Evolutionary conservation across 2,329 filamentous ascomycete genomes (phyloP).

Genomic region (Fusarium sarcochroum): DNA sequence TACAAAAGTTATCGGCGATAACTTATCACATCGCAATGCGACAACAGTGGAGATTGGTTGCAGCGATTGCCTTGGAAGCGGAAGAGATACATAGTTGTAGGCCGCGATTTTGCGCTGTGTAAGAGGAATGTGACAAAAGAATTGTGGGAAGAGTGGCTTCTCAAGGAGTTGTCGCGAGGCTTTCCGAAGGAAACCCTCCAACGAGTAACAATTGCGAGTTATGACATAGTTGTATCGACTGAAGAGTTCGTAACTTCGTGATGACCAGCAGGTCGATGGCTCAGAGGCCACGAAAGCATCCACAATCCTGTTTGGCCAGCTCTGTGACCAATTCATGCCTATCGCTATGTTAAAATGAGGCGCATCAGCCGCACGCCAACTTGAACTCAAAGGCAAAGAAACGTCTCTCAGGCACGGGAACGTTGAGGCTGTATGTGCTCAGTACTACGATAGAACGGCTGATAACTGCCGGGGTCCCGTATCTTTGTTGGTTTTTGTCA

Average conservation of each 20-base stretch:
- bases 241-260: background rate
- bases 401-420: background rate
- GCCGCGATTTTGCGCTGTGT: background rate
- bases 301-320: background rate
- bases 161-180: background rate
- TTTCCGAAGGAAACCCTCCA: constrained; percentile 1
- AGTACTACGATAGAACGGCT: background rate
- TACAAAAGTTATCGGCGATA: constrained; percentile 27
- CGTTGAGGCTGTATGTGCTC: constrained; percentile 1
- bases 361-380: background rate
- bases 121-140: background rate
- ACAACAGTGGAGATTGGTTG: constrained; percentile 1
- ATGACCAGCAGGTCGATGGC: constrained; percentile 1
- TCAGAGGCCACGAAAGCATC: background rate
- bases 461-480: background rate
- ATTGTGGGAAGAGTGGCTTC: background rate
- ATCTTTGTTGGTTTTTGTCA: background rate
- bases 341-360: too few species aligned
- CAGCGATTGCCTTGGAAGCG: background rate
- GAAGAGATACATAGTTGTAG: background rate
- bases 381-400: constrained; percentile 18
- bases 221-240: constrained; percentile 12
- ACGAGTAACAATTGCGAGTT: background rate
- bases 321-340: background rate
- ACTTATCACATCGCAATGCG: constrained; percentile 19